Evolutionary conservation across 1,139 yeast species (phyloP).

Genomic region (Taiozyma onychis): DNA sequence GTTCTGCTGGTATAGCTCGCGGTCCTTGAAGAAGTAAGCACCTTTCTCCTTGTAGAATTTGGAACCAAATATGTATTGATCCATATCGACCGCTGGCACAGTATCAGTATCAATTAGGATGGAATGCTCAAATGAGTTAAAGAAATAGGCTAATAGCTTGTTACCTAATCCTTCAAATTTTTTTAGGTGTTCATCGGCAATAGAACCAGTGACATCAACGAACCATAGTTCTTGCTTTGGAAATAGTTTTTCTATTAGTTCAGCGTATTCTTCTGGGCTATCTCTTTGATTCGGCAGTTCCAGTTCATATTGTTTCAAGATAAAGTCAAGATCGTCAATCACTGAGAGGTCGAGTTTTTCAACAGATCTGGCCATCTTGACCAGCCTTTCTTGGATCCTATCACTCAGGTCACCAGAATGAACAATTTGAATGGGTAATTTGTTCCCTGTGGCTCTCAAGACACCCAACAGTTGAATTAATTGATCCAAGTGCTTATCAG

Average conservation of each 20-base stretch:
- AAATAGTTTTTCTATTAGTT: slow-evolving; percentile 8
- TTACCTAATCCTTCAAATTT: slow-evolving; percentile 38
- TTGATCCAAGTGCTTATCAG: slow-evolving; percentile 34
- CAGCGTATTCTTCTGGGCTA: background rate
- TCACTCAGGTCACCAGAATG: slow-evolving; percentile 37
- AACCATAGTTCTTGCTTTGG: slow-evolving; percentile 46
- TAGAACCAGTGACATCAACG: slow-evolving; percentile 32
- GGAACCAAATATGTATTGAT: slow-evolving; percentile 31
- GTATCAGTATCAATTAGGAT: slow-evolving; percentile 48
- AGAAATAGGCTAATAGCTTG: slow-evolving; percentile 43
- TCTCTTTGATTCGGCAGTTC: background rate
- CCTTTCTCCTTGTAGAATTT: slow-evolving; percentile 32
- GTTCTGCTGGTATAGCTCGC: slow-evolving; percentile 31
- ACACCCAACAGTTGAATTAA: slow-evolving; percentile 35
- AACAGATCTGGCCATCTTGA: slow-evolving; percentile 24
- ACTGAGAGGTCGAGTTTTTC: slow-evolving; percentile 27
- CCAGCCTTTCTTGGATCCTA: slow-evolving; percentile 23
- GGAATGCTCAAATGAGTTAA: slow-evolving; percentile 43
- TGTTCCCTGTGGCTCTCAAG: slow-evolving; percentile 41
- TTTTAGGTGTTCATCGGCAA: slow-evolving; percentile 24
- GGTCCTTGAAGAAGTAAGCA: slow-evolving; percentile 40
- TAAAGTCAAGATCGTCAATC: slow-evolving; percentile 23
- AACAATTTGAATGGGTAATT: slow-evolving; percentile 48
- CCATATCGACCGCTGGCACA: slow-evolving; percentile 34
- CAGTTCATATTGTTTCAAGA: slow-evolving; percentile 6